Percentiles rank a stretch among this genome's conserved stretches.
Evolutionary conservation across 495 filamentous ascomycete species (phyloP).

Genomic region (Recurvomyces mirabilis): DNA sequence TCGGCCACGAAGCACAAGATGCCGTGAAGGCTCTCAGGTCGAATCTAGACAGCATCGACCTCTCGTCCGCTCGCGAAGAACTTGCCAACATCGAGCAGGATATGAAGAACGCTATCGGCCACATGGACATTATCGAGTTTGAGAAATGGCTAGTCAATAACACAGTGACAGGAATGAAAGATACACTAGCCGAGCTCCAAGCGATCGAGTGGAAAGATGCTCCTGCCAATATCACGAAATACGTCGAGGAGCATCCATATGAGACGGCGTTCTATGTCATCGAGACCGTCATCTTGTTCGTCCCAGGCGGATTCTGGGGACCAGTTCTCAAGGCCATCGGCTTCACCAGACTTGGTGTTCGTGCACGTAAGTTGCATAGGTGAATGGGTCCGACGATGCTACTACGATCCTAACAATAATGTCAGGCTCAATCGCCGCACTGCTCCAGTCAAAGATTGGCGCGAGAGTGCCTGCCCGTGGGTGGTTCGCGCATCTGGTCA

Average conservation of each 20-base stretch:
- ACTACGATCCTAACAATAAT: too few species aligned
- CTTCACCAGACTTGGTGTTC: not conserved
- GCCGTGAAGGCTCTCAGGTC: too few species aligned
- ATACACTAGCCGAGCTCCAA: not conserved
- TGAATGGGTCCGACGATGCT: too few species aligned
- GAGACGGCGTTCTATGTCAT: not conserved
- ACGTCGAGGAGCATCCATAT: conserved; percentile 1
- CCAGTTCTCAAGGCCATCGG: not conserved
- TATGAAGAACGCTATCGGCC: not conserved
- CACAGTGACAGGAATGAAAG: not conserved
- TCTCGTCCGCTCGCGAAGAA: too few species aligned
- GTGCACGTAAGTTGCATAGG: not conserved
- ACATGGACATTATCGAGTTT: not conserved
- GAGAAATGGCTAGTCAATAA: not conserved
- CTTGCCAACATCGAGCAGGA: not conserved
- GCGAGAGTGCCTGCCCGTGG: not conserved
- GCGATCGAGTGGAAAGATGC: not conserved
- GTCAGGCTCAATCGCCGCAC: not conserved
- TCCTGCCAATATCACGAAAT: not conserved
- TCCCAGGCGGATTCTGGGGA: not conserved
- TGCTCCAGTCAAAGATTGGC: conserved; percentile 1
- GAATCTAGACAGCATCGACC: too few species aligned
- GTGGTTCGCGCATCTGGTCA: not conserved
- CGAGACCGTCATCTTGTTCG: not conserved
- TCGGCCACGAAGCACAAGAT: too few species aligned